Conservation (phyloP, 2,329 filamentous ascomycete genomes). For the Colletotrichum viniferum region DNA sequence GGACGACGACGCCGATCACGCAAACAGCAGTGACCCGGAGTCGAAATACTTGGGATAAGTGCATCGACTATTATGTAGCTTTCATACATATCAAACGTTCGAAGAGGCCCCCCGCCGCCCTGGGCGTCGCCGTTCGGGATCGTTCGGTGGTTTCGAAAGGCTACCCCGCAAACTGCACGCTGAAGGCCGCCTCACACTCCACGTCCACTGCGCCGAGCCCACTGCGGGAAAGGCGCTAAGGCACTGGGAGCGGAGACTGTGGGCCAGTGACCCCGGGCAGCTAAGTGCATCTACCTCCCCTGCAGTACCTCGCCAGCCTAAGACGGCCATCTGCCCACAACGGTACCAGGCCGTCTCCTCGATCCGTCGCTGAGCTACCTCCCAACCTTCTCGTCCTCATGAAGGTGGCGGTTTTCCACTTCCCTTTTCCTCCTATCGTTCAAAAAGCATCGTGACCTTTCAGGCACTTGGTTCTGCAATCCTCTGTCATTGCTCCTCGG, state of each 20-base stretch:
- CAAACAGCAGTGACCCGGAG: background rate
- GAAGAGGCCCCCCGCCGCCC: background rate
- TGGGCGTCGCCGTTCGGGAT: background rate
- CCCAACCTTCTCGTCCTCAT: background rate
- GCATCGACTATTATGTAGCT: background rate
- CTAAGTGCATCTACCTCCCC: too few species aligned
- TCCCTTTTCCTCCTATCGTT: background rate
- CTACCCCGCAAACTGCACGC: conserved; percentile 19
- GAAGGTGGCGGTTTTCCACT: conserved; percentile 5
- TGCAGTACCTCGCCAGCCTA: background rate
- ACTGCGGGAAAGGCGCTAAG: conserved; percentile 1
- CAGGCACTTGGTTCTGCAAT: background rate
- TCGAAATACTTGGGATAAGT: background rate
- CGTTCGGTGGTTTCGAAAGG: conserved; percentile 15
- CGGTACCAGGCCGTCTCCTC: background rate
- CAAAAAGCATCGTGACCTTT: background rate
- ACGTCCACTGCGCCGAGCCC: background rate
- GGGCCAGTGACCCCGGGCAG: background rate
- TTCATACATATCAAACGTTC: background rate
- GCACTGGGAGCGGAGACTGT: conserved; percentile 4
- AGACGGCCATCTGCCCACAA: conserved; percentile 12
- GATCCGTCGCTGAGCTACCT: background rate
- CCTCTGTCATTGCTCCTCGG: background rate
- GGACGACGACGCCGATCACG: background rate
- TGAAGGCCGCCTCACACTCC: background rate